Evolutionary conservation across 805 yeast genomes (phyloP).

Genomic region (Ogataea glucozyma): DNA sequence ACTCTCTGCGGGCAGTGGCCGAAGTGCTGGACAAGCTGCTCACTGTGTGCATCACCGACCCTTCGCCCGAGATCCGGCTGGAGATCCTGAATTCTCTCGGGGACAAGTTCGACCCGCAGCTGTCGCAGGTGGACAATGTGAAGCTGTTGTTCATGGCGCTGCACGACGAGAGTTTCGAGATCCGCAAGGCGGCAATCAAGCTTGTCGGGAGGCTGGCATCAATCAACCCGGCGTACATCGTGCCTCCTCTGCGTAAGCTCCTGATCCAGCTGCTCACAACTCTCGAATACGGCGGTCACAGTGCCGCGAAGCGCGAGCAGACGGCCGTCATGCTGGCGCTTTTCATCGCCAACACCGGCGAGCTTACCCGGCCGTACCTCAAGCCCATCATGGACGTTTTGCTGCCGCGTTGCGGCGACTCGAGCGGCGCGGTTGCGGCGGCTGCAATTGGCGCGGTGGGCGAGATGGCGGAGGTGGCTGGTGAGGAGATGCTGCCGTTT

Average conservation of each 20-base stretch:
- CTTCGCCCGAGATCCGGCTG: conserved; percentile 78
- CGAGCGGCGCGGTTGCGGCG: conserved; percentile 79
- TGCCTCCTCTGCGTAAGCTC: conserved; percentile 87
- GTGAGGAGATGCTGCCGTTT: conserved; percentile 76
- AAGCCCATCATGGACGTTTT: conserved; percentile 87
- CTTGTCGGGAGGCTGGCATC: conserved; percentile 82
- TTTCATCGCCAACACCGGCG: conserved; percentile 74
- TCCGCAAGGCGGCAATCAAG: conserved; percentile 74
- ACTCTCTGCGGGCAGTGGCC: conserved; percentile 79
- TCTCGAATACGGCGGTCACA: conserved; percentile 75
- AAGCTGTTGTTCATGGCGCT: conserved; percentile 81
- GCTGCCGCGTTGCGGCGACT: conserved; percentile 70
- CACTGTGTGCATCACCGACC: conserved; percentile 85
- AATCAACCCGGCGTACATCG: conserved; percentile 92
- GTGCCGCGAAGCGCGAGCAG: conserved; percentile 77
- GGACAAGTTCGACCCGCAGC: conserved; percentile 80
- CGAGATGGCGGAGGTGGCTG: conserved; percentile 84
- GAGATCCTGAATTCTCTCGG: conserved; percentile 76
- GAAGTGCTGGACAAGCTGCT: conserved; percentile 80
- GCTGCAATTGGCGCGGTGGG: conserved; percentile 87
- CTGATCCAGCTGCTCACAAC: conserved; percentile 83
- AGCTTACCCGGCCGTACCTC: conserved; percentile 86
- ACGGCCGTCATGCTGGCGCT: conserved; percentile 74
- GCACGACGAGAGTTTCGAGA: conserved; percentile 85
- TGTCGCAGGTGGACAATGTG: conserved; percentile 92